Base-by-base conservation (phyloP, 1,284 basidiomycete genomes). In the Macrocybe sp. region DNA sequence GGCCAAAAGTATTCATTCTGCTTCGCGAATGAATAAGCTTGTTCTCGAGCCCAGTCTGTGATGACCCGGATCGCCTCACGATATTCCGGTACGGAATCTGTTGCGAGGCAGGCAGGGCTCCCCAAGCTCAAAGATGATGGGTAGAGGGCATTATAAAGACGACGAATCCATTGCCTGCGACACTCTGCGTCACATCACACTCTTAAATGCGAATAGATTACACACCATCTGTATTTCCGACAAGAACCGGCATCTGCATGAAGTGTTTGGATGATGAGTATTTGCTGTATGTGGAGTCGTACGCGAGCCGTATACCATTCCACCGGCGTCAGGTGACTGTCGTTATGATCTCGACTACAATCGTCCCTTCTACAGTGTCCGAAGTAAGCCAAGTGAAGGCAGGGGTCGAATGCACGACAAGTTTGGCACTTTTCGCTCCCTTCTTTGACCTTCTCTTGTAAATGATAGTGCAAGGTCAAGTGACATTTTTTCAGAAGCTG, bases 251-350 rank as follows among this genome's bases (percentile, higher is more conserved):
- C 51, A 41, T 41, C 44, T 2, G 58, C 44, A 53, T 60, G 57
- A 7, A 67, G 50, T 5, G 54, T 48, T 30, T 75, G 69, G 44
- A 73, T 63, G 6, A 81, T 72, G 33, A 65, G 48, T 2, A 80
- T 70, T 48, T 80, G 78, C 41, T 73, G 69, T 1, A 81, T 55
- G 54, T 74, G 67, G 12, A 76, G 57, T 2, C 68, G 61, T 5
- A 79, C 59, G 2, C 70, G 71, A 4, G 48, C 6, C 37, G 72
- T 70, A 51, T 73, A 78, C 49, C 58, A 63, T 8, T 55, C 59
- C 0, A 56, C 32, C 38, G 60, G 57, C 37, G 73, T 52, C 57
- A 44, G 0, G 50, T 47, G 0, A 51, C 9, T 6, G 52, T 40
- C 9, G 68, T 22, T 47, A 50, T 80, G 78, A 2, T 67, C 63